Base-by-base conservation (phyloP, 163 green algal species). In the Coccomyxa subellipsoidea region DNA sequence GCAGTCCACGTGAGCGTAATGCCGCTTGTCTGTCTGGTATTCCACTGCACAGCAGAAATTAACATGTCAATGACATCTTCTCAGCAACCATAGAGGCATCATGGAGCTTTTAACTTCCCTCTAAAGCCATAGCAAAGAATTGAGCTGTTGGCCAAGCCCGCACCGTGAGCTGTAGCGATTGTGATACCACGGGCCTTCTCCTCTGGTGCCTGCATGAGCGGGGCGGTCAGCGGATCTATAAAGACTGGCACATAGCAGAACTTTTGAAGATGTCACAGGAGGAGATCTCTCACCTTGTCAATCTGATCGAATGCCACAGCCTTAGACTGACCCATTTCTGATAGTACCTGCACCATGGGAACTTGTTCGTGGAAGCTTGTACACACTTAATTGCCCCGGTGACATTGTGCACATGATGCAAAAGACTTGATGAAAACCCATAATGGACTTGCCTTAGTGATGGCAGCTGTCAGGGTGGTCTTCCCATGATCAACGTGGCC, bases 1-100 rank as follows among this genome's bases (percentile, higher is more conserved):
- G 90, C 97, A 99, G 90, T 99, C 97, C 54, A 99, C 97, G 84
- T 99, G 97, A 4, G 96, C 97, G 83, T 99, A 99, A 86, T 99
- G 97, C 36, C 97, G 91, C 80, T 95, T 94, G 18, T 97, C 94
- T 7, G 97, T 99, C 86, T 99, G 88, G 86, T 99, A 99, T 89
- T 99, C 97, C 9, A 99, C 96, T 95, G 91, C 86, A 84, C n/a
- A 0, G 4, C 72, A 35, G 6, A 9, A 47, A 37, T 71, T 12
- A 54, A 21, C 15, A 18, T 59, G 47, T 59, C 47, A 59, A n/a
- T n/a, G n/a, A n/a, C n/a, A n/a, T n/a, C n/a, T n/a, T n/a, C n/a
- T n/a, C n/a, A n/a, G n/a, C n/a, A n/a, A n/a, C n/a, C n/a, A n/a
- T n/a, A n/a, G n/a, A n/a, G n/a, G n/a, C n/a, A n/a, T n/a, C n/a